phyloP scores from a whole-genome alignment of 1,139 yeast genomes.

The Yamadazyma songkhlaensis region DNA sequence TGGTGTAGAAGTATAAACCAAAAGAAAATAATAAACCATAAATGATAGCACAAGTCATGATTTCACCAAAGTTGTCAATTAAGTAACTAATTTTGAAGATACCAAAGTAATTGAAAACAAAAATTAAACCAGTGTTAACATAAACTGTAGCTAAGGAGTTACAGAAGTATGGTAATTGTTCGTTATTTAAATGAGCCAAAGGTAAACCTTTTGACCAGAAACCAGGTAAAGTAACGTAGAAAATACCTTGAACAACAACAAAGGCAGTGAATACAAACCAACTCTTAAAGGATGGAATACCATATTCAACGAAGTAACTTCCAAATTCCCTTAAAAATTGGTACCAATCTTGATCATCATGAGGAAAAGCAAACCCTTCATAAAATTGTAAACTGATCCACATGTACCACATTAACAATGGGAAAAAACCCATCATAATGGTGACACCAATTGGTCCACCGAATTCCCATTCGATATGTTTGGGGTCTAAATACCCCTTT shows the following conservation, averaged over 20 bases:
- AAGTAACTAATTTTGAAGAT: slow-evolving; percentile 69
- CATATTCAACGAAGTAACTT: slow-evolving; percentile 50
- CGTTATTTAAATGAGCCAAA: slow-evolving; percentile 70
- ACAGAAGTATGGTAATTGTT: slow-evolving; percentile 87
- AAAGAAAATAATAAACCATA: slow-evolving; percentile 71
- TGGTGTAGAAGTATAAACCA: slow-evolving; percentile 59
- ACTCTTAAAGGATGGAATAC: slow-evolving; percentile 65
- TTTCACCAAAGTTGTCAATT: slow-evolving; percentile 80
- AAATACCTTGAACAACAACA: slow-evolving; percentile 64
- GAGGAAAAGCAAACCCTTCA: slow-evolving; percentile 74
- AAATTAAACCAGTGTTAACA: slow-evolving; percentile 55
- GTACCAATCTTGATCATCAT: slow-evolving; percentile 52
- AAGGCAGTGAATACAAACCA: slow-evolving; percentile 73
- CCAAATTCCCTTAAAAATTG: slow-evolving; percentile 51
- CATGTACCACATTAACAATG: slow-evolving; percentile 92
- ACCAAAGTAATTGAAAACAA: slow-evolving; percentile 69
- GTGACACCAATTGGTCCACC: slow-evolving; percentile 93
- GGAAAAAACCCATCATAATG: slow-evolving; percentile 94
- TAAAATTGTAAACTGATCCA: slow-evolving; percentile 88
- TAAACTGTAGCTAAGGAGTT: slow-evolving; percentile 88
- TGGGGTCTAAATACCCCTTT: slow-evolving; percentile 28
- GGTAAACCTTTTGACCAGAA: slow-evolving; percentile 95
- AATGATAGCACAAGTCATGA: slow-evolving; percentile 87
- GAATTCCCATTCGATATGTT: slow-evolving; percentile 71
- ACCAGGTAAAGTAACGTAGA: slow-evolving; percentile 90